Base-by-base conservation (phyloP, 1,139 yeast species). In the Suhomyces yuchorum region DNA sequence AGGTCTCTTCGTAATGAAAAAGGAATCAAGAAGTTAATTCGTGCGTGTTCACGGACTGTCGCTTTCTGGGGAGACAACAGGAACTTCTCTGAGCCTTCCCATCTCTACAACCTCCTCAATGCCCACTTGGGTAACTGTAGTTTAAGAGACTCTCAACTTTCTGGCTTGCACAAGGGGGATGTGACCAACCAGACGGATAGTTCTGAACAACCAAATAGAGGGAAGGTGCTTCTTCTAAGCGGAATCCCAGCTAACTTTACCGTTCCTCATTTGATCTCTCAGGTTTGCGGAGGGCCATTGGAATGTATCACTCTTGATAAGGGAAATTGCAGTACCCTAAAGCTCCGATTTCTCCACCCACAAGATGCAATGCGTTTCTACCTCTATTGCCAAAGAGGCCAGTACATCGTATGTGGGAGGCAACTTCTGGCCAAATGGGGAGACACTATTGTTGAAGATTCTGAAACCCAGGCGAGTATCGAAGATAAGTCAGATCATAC, bases 201-300 rank as follows among this genome's bases (percentile, higher is more conserved):
- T 20, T 7, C 23, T 7, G 23, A 20, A 4, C 4, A 20, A 5
- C 4, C 7, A 20, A 26, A 24, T 8, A 5, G 14, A 1, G 23
- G 43, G 35, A 37, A 24, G 5, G 11, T 43, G 19, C 54, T 56
- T 6, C 18, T 58, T 7, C 18, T 14, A 7, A 26, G 37, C 3
- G 45, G 50, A 15, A 37, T 57, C 18, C 53, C 56, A 3, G 8
- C 38, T 7, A 41, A 32, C 4, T 40, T 52, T 3, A 84, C 87
- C 7, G 55, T 83, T 5, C 73, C 71, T 24, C 70, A 81, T 32
- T 63, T 87, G 11, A 56, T 87, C 15, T 65, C 82, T 1, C 88
- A 84, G 53, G 71, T 87, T 0, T 70, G 77, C 56, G 96, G 96
- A 0, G 96, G 96, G 0, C 90, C 93, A 0, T 66, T 88, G 40